These are phyloP conservation scores for Grosmannia clavigera DNA, from an alignment of 2,329 filamentous ascomycete genomes.

Conservation along the genomic window DNA sequence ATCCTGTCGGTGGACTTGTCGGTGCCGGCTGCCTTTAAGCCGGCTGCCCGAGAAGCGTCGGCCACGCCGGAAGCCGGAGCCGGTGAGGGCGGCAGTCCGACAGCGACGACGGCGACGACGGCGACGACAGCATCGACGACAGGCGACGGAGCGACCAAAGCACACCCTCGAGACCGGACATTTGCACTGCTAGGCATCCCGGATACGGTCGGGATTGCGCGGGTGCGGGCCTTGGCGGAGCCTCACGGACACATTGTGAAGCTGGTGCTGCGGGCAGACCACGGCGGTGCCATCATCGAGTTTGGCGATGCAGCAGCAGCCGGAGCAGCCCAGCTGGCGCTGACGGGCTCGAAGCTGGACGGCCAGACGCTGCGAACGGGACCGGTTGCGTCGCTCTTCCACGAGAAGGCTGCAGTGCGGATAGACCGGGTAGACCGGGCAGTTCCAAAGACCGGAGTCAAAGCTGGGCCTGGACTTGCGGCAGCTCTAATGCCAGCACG, in stretches of 20 bases:
- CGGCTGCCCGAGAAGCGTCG: constrained; percentile 30
- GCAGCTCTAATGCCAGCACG: constrained; percentile 28
- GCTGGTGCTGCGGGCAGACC: constrained; percentile 66
- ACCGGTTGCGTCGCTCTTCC: constrained; percentile 40
- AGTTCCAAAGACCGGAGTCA: constrained; percentile 13
- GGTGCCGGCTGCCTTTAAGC: constrained; percentile 42
- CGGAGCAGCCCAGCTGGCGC: constrained; percentile 54
- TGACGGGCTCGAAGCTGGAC: constrained; percentile 44
- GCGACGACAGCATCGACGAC: not conserved
- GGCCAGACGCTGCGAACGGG: constrained; percentile 41
- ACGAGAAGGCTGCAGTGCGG: constrained; percentile 32
- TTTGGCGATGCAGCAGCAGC: constrained; percentile 58
- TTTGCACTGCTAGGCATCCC: constrained; percentile 76
- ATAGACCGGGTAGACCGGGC: constrained; percentile 27
- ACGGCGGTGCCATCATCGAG: constrained; percentile 78
- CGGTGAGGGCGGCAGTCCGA: not conserved
- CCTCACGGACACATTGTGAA: constrained; percentile 56
- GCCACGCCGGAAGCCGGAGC: constrained; percentile 14
- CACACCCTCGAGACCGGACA: constrained; percentile 27
- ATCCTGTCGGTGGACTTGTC: constrained; percentile 55
- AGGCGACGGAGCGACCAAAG: not conserved
- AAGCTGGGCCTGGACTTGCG: constrained; percentile 6
- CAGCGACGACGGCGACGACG: not conserved
- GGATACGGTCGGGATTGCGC: constrained; percentile 83
- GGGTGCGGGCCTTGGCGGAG: constrained; percentile 62